Percentiles rank a stretch among this genome's conserved stretches.
These are phyloP conservation scores for Boletus pseudopeckii DNA, from an alignment of 768 basidiomycete species.

Conservation along the genomic window DNA sequence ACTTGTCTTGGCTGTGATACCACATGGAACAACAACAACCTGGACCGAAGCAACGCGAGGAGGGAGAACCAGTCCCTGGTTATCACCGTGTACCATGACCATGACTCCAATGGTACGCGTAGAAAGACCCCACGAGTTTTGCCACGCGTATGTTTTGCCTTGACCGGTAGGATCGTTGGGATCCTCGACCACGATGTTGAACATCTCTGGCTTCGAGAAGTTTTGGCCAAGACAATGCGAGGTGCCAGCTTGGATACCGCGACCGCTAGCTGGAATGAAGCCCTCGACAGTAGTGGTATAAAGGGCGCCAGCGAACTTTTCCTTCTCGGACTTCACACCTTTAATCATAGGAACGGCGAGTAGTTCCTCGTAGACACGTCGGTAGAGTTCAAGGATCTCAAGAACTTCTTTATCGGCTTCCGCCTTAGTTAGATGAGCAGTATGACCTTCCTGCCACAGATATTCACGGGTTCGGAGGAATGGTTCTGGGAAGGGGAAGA, in stretches of 20 bases:
- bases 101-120: conserved; percentile 97
- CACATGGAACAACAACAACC: conserved; percentile 89
- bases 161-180: conserved; percentile 68
- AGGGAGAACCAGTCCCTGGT: conserved; percentile 96
- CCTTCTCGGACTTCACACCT: conserved; percentile 97
- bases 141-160: conserved; percentile 85
- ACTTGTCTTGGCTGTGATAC: conserved; percentile 81
- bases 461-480: conserved; percentile 99
- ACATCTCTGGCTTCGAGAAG: conserved; percentile 95
- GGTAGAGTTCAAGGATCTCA: conserved; percentile 94
- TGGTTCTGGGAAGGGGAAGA: conserved; percentile 59
- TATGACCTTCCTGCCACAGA: conserved; percentile 99
- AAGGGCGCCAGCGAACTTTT: conserved; percentile 96
- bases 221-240: conserved; percentile 98
- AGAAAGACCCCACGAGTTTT: conserved; percentile 97
- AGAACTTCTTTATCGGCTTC: conserved; percentile 92
- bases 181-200: conserved; percentile 96
- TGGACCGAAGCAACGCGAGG: conserved; percentile 94
- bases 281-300: conserved; percentile 99
- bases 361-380: conserved; percentile 92
- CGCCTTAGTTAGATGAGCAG: conserved; percentile 81
- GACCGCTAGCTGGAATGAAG: conserved; percentile 94
- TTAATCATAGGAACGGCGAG: conserved; percentile 97
- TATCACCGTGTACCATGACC: conserved; percentile 99
- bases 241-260: conserved; percentile 97